Evolutionary conservation across 2,329 filamentous ascomycete species (phyloP).

Genomic region (Ophiostoma himal-ulmi): DNA sequence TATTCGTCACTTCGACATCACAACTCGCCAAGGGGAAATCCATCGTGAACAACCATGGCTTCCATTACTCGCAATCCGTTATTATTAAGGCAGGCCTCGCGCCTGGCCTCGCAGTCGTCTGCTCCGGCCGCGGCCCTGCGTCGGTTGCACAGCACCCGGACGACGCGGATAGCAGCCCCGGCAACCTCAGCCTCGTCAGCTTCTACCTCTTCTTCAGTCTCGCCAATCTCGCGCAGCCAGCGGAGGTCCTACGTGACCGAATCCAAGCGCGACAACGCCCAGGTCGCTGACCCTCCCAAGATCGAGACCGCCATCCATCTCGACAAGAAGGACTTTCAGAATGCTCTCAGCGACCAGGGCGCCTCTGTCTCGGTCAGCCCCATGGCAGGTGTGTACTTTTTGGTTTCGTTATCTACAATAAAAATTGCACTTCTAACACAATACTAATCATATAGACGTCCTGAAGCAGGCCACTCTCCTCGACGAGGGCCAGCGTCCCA

Average conservation of each 20-base stretch:
- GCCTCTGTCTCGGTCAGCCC: slow-evolving; percentile 61
- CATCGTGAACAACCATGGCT: slow-evolving; percentile 20
- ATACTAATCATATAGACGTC: slow-evolving; percentile 48
- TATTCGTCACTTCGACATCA: not conserved
- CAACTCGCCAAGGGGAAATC: not conserved
- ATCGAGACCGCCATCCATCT: slow-evolving; percentile 78
- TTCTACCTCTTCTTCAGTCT: slow-evolving; percentile 21
- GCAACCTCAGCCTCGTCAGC: not conserved
- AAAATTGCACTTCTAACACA: not conserved
- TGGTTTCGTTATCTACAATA: slow-evolving; percentile 23
- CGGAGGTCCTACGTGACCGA: slow-evolving; percentile 73
- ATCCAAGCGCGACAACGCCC: slow-evolving; percentile 70
- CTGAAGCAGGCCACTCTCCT: slow-evolving; percentile 88
- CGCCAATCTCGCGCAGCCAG: slow-evolving; percentile 10
- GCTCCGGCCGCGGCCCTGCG: slow-evolving; percentile 34
- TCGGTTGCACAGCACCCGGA: slow-evolving; percentile 30
- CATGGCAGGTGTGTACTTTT: slow-evolving; percentile 51
- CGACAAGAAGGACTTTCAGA: slow-evolving; percentile 76
- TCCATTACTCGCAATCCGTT: slow-evolving; percentile 18
- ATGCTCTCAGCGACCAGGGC: slow-evolving; percentile 41
- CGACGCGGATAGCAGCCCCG: slow-evolving; percentile 31
- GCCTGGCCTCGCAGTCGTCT: slow-evolving; percentile 42
- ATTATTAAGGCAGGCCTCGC: slow-evolving; percentile 60
- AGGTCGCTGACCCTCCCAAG: slow-evolving; percentile 69
- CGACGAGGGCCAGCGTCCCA: slow-evolving; percentile 87